These are phyloP conservation scores for Cladosporium cucumerinum DNA, from an alignment of 2,329 filamentous ascomycete species.

Conservation along the genomic window DNA sequence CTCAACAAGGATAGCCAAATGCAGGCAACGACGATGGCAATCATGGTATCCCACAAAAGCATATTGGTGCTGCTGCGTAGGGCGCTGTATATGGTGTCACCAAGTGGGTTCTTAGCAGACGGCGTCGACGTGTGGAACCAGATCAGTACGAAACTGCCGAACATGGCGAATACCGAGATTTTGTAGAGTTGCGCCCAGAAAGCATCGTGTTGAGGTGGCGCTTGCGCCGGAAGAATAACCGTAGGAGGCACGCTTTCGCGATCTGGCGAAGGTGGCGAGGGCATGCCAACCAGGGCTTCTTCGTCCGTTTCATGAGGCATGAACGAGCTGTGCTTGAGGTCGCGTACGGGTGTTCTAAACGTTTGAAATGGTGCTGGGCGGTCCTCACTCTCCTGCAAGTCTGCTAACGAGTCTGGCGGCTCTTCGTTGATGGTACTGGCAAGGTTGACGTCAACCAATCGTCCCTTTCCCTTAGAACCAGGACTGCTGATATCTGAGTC, in stretches of 20 bases:
- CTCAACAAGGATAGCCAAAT: constrained; percentile 86
- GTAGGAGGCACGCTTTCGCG: constrained; percentile 55
- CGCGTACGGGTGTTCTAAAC: constrained; percentile 46
- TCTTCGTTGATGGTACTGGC: constrained; percentile 59
- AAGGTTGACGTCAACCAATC: constrained; percentile 82
- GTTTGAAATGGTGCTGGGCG: constrained; percentile 54
- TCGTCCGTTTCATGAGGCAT: constrained; percentile 52
- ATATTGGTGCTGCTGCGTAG: constrained; percentile 84
- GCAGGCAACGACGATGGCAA: constrained; percentile 83
- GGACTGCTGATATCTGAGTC: constrained; percentile 40
- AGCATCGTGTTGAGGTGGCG: constrained; percentile 76
- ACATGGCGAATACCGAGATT: constrained; percentile 76
- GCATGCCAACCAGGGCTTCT: constrained; percentile 45
- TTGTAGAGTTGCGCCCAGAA: constrained; percentile 92
- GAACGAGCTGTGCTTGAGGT: constrained; percentile 41
- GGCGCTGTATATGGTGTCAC: constrained; percentile 91
- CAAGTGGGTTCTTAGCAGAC: constrained; percentile 65
- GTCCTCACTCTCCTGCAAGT: constrained; percentile 40
- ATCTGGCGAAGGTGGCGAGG: constrained; percentile 46
- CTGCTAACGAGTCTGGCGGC: constrained; percentile 34
- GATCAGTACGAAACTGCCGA: constrained; percentile 85
- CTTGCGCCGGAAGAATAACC: constrained; percentile 57
- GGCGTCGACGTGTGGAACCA: constrained; percentile 82
- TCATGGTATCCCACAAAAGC: constrained; percentile 83
- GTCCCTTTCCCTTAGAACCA: constrained; percentile 58